A percentile compares a stretch with the other conserved stretches of the same genome.
These are phyloP conservation scores for Lactarius hengduanensis DNA, from an alignment of 768 basidiomycete genomes.

Conservation along the genomic window DNA sequence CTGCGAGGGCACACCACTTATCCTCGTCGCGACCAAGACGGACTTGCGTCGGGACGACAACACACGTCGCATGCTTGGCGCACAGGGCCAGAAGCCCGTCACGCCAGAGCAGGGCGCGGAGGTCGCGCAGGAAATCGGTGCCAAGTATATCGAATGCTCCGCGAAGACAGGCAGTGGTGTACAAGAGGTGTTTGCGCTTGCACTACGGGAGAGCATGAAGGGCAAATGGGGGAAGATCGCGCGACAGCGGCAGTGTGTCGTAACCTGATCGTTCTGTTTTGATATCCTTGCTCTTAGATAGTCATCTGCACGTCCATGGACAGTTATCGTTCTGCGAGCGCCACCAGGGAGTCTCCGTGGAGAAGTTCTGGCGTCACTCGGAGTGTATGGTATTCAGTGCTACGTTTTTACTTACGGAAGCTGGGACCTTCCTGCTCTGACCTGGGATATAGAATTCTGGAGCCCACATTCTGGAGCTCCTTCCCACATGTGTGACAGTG, in stretches of 20 bases:
- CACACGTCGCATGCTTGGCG: conserved; percentile 82
- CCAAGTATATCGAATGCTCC: conserved; percentile 90
- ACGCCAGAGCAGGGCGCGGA: conserved; percentile 75
- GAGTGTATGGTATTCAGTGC: conserved; percentile 14
- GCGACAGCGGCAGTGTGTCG: conserved; percentile 69
- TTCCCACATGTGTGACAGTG: conserved; percentile 12
- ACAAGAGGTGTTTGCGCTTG: conserved; percentile 87
- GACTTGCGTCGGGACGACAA: conserved; percentile 86
- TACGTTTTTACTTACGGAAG: conserved; percentile 10
- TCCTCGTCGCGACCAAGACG: conserved; percentile 91
- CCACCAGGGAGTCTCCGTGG: conserved; percentile 3
- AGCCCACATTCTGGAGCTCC: conserved; percentile 1
- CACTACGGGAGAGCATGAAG: conserved; percentile 86
- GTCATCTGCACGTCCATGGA: conserved; percentile 21
- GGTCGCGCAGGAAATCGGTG: conserved; percentile 93
- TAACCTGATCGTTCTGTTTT: conserved; percentile 40
- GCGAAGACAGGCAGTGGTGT: conserved; percentile 91
- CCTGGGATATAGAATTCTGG: background rate
- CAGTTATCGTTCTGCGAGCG: conserved; percentile 12
- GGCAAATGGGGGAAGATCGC: conserved; percentile 73
- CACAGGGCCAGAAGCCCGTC: conserved; percentile 84
- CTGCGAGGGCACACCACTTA: conserved; percentile 83
- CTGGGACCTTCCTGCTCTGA: conserved; percentile 4
- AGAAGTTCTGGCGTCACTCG: conserved; percentile 1
- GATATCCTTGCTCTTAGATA: conserved; percentile 14